Percentiles rank a stretch among this genome's conserved stretches.
These are phyloP conservation scores for Aspergillaceae sp. DNA, from an alignment of 2,329 filamentous ascomycete species.

Conservation along the genomic window DNA sequence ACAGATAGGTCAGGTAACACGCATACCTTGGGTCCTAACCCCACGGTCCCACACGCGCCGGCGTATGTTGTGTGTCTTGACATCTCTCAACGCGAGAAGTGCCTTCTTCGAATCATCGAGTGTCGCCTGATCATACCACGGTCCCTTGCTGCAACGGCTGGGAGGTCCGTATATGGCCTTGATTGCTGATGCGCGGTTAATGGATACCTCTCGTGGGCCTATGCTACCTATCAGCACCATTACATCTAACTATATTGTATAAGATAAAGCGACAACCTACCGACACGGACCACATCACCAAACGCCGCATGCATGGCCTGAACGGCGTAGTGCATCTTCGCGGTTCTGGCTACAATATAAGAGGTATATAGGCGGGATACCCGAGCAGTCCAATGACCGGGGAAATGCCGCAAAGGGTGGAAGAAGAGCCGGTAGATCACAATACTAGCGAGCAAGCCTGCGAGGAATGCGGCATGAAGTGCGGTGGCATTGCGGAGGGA, in stretches of 20 bases:
- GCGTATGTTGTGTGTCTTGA: conserved; percentile 6
- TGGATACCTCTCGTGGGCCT: conserved; percentile 8
- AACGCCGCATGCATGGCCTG: conserved; percentile 24
- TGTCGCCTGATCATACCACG: conserved; percentile 9
- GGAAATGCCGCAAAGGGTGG: conserved; percentile 9
- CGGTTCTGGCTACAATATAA: conserved; percentile 17
- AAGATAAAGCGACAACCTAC: conserved; percentile 8
- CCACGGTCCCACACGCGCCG: conserved; percentile 8
- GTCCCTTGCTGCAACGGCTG: conserved; percentile 6
- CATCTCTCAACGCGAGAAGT: conserved; percentile 1
- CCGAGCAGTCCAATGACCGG: conserved; percentile 5
- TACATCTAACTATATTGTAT: not conserved
- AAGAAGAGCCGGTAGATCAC: conserved; percentile 24
- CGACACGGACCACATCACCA: conserved; percentile 27
- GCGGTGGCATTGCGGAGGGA: too few species aligned
- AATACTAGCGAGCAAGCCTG: conserved; percentile 20
- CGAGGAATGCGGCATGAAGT: too few species aligned
- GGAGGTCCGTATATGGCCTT: conserved; percentile 6
- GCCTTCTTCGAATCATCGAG: conserved; percentile 1
- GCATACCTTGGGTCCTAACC: conserved; percentile 7
- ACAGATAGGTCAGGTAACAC: not conserved
- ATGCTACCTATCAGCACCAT: not conserved
- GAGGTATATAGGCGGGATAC: conserved; percentile 22
- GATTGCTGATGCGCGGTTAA: conserved; percentile 5
- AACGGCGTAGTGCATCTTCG: conserved; percentile 17